These are phyloP conservation scores for Pestalotiopsis fici DNA, from an alignment of 2,329 filamentous ascomycete genomes.

Conservation along the genomic window DNA sequence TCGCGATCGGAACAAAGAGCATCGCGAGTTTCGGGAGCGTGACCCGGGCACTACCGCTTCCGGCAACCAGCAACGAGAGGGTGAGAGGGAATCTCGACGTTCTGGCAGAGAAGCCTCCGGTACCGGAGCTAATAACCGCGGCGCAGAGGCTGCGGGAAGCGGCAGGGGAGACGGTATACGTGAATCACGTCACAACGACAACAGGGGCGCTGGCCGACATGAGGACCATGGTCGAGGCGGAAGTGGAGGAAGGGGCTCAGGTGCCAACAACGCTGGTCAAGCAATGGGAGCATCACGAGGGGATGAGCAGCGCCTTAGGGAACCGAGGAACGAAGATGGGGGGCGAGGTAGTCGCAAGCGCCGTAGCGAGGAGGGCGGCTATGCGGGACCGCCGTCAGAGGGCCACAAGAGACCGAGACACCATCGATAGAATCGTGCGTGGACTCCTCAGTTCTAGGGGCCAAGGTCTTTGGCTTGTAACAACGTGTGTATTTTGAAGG, in stretches of 20 bases:
- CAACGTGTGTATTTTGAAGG: not conserved
- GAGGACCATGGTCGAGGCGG: slow-evolving; percentile 27
- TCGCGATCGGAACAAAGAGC: slow-evolving; percentile 42
- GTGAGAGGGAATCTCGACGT: slow-evolving; percentile 29
- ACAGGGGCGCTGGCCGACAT: slow-evolving; percentile 16
- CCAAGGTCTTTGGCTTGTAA: not conserved
- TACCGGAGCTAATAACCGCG: not conserved
- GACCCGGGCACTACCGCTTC: slow-evolving; percentile 21
- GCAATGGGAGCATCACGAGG: slow-evolving; percentile 35
- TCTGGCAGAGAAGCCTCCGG: slow-evolving; percentile 15
- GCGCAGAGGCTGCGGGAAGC: not conserved
- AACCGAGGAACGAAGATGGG: slow-evolving; percentile 35
- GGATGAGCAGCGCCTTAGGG: slow-evolving; percentile 32
- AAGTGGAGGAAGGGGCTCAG: slow-evolving; percentile 18
- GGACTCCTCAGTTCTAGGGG: not conserved
- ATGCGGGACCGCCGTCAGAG: slow-evolving; percentile 31
- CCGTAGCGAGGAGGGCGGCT: slow-evolving; percentile 48
- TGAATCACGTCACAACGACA: slow-evolving; percentile 22
- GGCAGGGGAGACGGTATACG: slow-evolving; percentile 24
- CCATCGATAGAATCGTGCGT: slow-evolving; percentile 35
- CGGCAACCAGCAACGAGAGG: slow-evolving; percentile 26
- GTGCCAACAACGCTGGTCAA: slow-evolving; percentile 30
- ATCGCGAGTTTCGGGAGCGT: slow-evolving; percentile 29
- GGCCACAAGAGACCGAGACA: slow-evolving; percentile 52
- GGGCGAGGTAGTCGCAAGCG: slow-evolving; percentile 41